Evolutionary conservation across 257 asterid species (phyloP), one percentile per base, ranked within the genome.

Genomic region (Penstemon eatonii): DNA sequence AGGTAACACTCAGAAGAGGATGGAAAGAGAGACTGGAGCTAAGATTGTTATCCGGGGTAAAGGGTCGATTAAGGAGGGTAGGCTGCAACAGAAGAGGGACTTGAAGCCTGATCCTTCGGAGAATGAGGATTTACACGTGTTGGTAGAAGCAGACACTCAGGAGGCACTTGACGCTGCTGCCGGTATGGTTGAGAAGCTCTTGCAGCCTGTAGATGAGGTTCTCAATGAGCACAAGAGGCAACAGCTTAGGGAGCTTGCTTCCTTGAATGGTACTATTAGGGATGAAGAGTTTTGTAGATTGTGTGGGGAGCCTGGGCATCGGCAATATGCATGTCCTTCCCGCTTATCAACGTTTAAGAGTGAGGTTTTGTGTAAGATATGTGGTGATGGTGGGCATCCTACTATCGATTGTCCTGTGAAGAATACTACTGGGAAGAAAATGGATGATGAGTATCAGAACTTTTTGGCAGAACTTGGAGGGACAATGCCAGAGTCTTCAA

Each of bases 371-470:
- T 93, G 99, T 79, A 93, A 83, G 78, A 88, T 86, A 56, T 93
- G 99, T 71, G 99, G 99, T 72, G 99, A 93, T 68, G 97, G 99
- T 67, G 99, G 99, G 3, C 98, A 81, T 74, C 99, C 99, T 7
- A 93, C 97, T 12, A 86, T 90, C 10, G 99, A 93, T 43, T 93
- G 99, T 33, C 99, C 97, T 0, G 94, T 90, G 73, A 93, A 90
- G 85, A 84, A 82, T 68, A 89, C 98, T 6, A 81, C 99, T 2
- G 99, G 97, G 25, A 93, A 93, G 85, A 93, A 93, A 84, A 93
- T 93, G 99, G 99, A 93, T 45, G 99, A 93, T 60, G 99, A 93
- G 79, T 93, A 93, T 79, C 96, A 88, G 63, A 93, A 83, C 72
- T 93, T 93, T 75, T 73, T 93, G 67, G 97, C 96, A 3, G 99